phyloP scores from a whole-genome alignment of 495 filamentous ascomycete species.

The Neurospora sp. region DNA sequence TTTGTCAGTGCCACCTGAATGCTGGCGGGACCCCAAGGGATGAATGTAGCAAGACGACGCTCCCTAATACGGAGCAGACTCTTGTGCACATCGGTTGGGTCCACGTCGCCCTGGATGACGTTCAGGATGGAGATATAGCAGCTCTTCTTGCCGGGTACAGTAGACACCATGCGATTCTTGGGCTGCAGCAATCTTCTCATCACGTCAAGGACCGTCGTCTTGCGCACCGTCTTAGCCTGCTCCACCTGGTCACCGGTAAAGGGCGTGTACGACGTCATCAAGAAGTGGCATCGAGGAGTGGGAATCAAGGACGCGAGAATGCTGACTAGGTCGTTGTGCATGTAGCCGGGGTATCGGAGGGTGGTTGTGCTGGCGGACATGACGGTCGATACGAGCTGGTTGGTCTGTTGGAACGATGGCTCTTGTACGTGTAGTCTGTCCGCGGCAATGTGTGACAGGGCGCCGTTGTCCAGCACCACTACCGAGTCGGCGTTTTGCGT shows the following conservation, averaged over 20 bases:
- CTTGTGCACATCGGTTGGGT: constrained; percentile 96
- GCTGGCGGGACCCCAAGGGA: constrained; percentile 96
- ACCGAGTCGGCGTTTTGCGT: constrained; percentile 97
- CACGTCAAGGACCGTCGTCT: constrained; percentile 94
- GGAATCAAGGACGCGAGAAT: constrained; percentile 94
- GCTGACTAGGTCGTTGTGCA: constrained; percentile 98
- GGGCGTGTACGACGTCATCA: constrained; percentile 95
- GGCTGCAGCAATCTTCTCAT: constrained; percentile 93
- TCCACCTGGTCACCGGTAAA: constrained; percentile 94
- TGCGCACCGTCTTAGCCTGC: constrained; percentile 91
- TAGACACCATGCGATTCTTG: constrained; percentile 98
- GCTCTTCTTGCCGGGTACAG: constrained; percentile 86
- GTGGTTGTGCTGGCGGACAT: constrained; percentile 98
- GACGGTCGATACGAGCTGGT: constrained; percentile 93
- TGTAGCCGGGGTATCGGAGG: constrained; percentile 92
- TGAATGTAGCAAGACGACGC: constrained; percentile 87
- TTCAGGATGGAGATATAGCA: constrained; percentile 99
- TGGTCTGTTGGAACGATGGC: constrained; percentile 93
- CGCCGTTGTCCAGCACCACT: constrained; percentile 94
- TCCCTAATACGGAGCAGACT: constrained; percentile 92
- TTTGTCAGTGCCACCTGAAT: constrained; percentile 96
- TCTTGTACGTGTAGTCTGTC: constrained; percentile 89
- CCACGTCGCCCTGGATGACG: constrained; percentile 96
- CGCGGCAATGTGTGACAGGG: constrained; percentile 84
- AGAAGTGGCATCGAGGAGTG: constrained; percentile 91